Conservation (phyloP, 2,329 filamentous ascomycete species). For the Paramyrothecium roridum region DNA sequence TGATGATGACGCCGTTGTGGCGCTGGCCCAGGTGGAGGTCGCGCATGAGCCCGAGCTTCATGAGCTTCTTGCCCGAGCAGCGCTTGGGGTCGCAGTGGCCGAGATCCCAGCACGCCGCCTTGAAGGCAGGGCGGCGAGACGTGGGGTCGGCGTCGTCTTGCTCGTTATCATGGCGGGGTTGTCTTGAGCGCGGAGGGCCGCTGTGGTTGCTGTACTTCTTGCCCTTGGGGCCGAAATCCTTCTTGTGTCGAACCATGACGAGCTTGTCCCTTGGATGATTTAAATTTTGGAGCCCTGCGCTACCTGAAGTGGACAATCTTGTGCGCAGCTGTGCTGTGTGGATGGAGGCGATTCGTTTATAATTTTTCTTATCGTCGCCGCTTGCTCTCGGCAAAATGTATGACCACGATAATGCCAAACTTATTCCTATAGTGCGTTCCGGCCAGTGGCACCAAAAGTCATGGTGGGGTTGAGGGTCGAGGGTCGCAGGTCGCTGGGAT, state of each 20-base stretch:
- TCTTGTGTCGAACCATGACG: conserved; percentile 91
- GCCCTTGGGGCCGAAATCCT: conserved; percentile 72
- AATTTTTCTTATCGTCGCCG: background rate
- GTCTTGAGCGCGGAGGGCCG: conserved; percentile 47
- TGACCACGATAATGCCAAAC: no score
- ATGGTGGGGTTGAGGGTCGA: background rate
- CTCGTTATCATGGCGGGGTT: conserved; percentile 45
- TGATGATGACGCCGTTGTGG: conserved; percentile 88
- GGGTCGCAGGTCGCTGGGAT: no score
- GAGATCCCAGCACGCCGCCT: conserved; percentile 96
- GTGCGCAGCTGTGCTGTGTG: background rate
- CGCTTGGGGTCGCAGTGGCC: conserved; percentile 97
- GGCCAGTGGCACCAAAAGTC: background rate
- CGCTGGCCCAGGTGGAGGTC: conserved; percentile 90
- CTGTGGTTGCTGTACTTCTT: conserved; percentile 64
- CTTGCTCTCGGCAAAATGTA: background rate
- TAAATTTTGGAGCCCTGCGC: no score
- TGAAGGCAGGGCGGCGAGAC: conserved; percentile 58
- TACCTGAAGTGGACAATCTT: no score
- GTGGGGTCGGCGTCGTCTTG: conserved; percentile 29
- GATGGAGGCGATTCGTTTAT: background rate
- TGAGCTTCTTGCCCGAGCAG: conserved; percentile 92
- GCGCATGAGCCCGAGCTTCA: conserved; percentile 89
- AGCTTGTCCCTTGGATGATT: background rate
- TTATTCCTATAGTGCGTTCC: no score